Percentiles rank a stretch among this genome's conserved stretches.
Evolutionary conservation across 2,329 filamentous ascomycete species (phyloP).

Genomic region (Didymella lethalis): DNA sequence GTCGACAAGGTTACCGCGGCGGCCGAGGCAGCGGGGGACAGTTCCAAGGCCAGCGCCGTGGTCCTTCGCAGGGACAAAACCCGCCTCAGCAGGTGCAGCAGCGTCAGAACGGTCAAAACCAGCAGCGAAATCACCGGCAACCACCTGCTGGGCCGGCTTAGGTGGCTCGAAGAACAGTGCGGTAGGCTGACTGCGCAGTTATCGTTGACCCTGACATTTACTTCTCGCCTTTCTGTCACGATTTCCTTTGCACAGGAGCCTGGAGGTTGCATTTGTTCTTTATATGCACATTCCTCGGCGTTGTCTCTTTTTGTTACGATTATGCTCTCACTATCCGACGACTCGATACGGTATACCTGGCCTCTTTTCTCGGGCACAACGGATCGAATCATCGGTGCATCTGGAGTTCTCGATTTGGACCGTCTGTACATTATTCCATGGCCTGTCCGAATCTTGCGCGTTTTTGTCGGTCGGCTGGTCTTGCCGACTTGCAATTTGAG

Average conservation of each 20-base stretch:
- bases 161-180: constrained; percentile 17
- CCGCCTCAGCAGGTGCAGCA: constrained; percentile 37
- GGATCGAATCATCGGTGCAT: constrained; percentile 46
- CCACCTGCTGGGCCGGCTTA: constrained; percentile 45
- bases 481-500: constrained; percentile 26
- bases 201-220: constrained; percentile 36
- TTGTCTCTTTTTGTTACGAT: constrained; percentile 40
- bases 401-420: constrained; percentile 46
- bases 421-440: constrained; percentile 51
- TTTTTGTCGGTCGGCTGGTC: constrained; percentile 40
- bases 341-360: constrained; percentile 49
- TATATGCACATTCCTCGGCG: constrained; percentile 41
- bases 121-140: constrained; percentile 46
- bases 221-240: constrained; percentile 35
- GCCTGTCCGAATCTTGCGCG: constrained; percentile 39
- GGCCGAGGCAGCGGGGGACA: constrained; percentile 48
- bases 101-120: constrained; percentile 47
- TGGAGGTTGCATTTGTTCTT: constrained; percentile 34
- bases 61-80: constrained; percentile 27
- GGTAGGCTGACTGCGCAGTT: constrained; percentile 42
- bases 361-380: constrained; percentile 40
- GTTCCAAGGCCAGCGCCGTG: constrained; percentile 43
- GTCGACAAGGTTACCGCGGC: constrained; percentile 43
- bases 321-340: constrained; percentile 43
- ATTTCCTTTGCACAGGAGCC: constrained; percentile 44